These are phyloP conservation scores for Cercis canadensis DNA, from an alignment of 306 rosid species.

Conservation along the genomic window DNA sequence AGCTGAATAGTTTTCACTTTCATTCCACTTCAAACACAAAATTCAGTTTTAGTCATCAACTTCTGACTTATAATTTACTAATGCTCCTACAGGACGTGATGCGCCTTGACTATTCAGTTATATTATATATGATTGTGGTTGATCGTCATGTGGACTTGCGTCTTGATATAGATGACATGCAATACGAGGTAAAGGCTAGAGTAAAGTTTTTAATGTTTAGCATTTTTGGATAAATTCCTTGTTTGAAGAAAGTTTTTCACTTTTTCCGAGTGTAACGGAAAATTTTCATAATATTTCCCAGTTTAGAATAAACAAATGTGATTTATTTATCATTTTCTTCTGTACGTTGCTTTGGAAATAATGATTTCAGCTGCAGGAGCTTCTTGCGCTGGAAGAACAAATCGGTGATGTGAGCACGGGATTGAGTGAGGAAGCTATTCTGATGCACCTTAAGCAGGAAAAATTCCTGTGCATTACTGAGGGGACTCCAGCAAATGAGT, in stretches of 20 bases:
- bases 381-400: constrained; percentile 5
- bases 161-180: constrained; percentile 6
- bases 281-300: neutral
- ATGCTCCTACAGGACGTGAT: constrained; percentile 26
- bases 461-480: neutral
- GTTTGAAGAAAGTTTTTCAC: neutral
- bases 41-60: neutral
- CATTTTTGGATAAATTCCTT: neutral
- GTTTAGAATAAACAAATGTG: neutral
- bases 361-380: constrained; percentile 5
- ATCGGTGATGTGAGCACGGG: neutral
- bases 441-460: neutral
- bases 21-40: neutral
- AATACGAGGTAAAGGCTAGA: constrained; percentile 38
- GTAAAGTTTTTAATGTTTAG: constrained; percentile 7
- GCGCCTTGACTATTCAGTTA: constrained; percentile 14
- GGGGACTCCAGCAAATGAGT: neutral
- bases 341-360: neutral
- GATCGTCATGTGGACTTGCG: constrained; percentile 1
- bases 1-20: neutral
- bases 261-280: neutral
- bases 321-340: neutral
- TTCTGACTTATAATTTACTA: neutral
- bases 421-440: constrained; percentile 14
- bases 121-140: neutral